Evolutionary conservation across 2,329 filamentous ascomycete genomes (phyloP), one percentile per base, ranked within the genome.

Genomic region (Fusarium penzigii): DNA sequence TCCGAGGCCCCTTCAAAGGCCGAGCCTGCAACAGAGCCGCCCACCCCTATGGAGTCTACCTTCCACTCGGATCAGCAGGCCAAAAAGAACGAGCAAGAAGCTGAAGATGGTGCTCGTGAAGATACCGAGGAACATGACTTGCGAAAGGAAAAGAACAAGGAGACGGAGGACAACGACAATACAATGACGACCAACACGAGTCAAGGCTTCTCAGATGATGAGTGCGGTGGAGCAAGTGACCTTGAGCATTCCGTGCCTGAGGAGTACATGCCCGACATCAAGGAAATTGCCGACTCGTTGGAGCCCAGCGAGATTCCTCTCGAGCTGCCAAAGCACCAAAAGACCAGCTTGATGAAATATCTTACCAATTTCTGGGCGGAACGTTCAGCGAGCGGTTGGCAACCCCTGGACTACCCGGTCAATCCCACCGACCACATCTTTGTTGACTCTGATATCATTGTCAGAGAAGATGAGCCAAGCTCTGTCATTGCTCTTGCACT

Each of bases 331-430:
- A 96, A 91, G 65, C 91, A 97, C 66, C 91, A 97, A 67, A 94
- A 93, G 70, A 92, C 86, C 51, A 97, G 92, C 42, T 77, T 97
- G 59, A 88, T 99, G 84, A 96, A 95, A 68, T 92, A 97, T 76
- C 80, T 99, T 42, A 94, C 92, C 14, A 97, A 93, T 65, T 99
- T 99, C 71, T 99, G 94, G 94, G 95, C 94, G 3, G 95, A 99
- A 72, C 85, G 94, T 48, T 97, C 94, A 44, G 91, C 95, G 20
- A 97, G 92, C 70, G 92, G 93, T 38, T 99, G 94, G 94, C 83
- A 88, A 6, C 84, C 88, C 17, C 81, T 99, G 17, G 94, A 99
- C 49, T 99, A 99, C 65, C 95, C 95, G 3, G 82, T 97, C 57
- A 89, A 84, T 59, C 79, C 88, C 42, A 90, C 87, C 14, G 94